phyloP scores from a whole-genome alignment of 352 stramenopile species.

The Pythium vanterpoolii region DNA sequence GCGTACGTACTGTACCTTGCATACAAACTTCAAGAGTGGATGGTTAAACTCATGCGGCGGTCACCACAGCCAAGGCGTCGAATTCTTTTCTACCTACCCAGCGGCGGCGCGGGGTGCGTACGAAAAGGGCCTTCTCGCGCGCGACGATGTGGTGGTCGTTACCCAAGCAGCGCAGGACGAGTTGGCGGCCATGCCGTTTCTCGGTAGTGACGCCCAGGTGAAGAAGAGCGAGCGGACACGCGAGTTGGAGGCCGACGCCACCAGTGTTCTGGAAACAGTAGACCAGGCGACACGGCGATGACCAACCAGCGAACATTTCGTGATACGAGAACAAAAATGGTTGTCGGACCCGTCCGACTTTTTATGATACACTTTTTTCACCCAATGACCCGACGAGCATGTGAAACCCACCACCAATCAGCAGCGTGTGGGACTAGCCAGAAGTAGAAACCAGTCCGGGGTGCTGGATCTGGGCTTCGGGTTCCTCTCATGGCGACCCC shows the following conservation, averaged over 20 bases:
- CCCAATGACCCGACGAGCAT: background rate
- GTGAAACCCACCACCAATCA: background rate
- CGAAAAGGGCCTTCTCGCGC: conserved; percentile 56
- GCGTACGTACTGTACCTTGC: conserved; percentile 61
- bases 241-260: conserved; percentile 44
- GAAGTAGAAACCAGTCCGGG: background rate
- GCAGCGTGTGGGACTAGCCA: background rate
- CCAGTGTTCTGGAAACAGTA: conserved; percentile 21
- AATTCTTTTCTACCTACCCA: conserved; percentile 75
- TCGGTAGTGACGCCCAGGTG: conserved; percentile 33
- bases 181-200: conserved; percentile 44
- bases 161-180: conserved; percentile 38
- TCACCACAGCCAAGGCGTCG: conserved; percentile 49
- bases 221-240: conserved; percentile 28
- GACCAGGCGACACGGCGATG: background rate
- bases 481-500: background rate
- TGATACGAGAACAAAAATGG: background rate
- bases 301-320: background rate
- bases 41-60: too few species aligned
- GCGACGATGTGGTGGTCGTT: conserved; percentile 49
- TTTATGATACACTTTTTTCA: conserved; percentile 6
- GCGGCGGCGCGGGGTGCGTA: conserved; percentile 50
- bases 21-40: too few species aligned
- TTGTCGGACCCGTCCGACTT: conserved; percentile 10
- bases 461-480: background rate